phyloP scores from a whole-genome alignment of 1,284 basidiomycete genomes.

The Tilletia horrida region DNA sequence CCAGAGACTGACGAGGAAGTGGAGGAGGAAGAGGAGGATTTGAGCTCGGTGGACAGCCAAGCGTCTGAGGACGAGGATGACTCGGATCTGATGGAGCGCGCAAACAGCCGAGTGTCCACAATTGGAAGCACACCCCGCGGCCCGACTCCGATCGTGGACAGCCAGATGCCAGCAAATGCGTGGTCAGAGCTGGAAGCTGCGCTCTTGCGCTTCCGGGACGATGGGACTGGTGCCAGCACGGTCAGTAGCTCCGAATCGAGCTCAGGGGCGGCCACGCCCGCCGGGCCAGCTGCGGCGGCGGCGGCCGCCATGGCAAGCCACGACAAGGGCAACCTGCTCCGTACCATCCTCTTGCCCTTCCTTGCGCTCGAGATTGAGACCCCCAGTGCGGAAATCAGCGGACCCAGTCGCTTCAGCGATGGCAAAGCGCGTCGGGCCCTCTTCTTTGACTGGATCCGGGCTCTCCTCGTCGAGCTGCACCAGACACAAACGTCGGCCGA shows the following conservation, averaged over 20 bases:
- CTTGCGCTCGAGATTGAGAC: slow-evolving; percentile 49
- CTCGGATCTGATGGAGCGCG: neutral
- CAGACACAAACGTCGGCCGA: slow-evolving; percentile 49
- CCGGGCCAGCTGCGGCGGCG: neutral
- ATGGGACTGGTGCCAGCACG: neutral
- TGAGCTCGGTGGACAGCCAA: slow-evolving; percentile 26
- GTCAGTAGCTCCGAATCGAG: neutral
- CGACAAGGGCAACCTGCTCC: slow-evolving; percentile 43
- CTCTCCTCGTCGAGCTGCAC: slow-evolving; percentile 43
- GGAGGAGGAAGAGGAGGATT: slow-evolving; percentile 28
- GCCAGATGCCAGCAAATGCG: slow-evolving; percentile 40
- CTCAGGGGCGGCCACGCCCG: neutral
- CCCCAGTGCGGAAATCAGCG: slow-evolving; percentile 32
- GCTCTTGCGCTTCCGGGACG: slow-evolving; percentile 38
- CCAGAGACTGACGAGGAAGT: neutral
- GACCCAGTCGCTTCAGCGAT: slow-evolving; percentile 16
- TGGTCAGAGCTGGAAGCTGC: slow-evolving; percentile 48
- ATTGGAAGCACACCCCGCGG: neutral
- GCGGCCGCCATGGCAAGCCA: slow-evolving; percentile 16
- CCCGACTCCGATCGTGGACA: slow-evolving; percentile 13
- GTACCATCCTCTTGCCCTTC: slow-evolving; percentile 45
- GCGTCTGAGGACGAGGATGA: slow-evolving; percentile 8
- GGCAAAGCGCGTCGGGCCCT: slow-evolving; percentile 38
- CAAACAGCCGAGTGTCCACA: no score
- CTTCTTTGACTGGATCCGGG: slow-evolving; percentile 51